Evolutionary conservation across 2,329 filamentous ascomycete species (phyloP).

Genomic region (Fusarium robinianum): DNA sequence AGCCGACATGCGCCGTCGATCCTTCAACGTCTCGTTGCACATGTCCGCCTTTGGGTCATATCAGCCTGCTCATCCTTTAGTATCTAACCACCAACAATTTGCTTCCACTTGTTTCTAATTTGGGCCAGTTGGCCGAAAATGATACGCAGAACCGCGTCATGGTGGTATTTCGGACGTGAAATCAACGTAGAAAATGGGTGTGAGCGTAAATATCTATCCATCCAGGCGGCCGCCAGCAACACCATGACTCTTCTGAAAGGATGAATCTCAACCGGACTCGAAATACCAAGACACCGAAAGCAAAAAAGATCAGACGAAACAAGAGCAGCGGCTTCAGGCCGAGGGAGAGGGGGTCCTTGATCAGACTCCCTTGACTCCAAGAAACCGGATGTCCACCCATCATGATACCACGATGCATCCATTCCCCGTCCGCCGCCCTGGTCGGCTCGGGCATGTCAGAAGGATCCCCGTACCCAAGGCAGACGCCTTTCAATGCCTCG

Average conservation of each 20-base stretch:
- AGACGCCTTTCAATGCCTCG: too few species aligned
- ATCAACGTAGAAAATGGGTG: conserved; percentile 12
- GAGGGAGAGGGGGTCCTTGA: too few species aligned
- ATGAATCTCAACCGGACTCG: conserved; percentile 8
- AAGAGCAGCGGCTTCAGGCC: too few species aligned
- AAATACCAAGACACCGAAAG: too few species aligned
- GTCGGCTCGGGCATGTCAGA: too few species aligned
- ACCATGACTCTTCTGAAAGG: not conserved
- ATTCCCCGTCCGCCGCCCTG: too few species aligned
- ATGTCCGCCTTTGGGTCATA: not conserved
- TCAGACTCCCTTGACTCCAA: too few species aligned
- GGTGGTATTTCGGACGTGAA: conserved; percentile 19
- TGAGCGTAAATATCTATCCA: conserved; percentile 1
- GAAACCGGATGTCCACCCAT: too few species aligned
- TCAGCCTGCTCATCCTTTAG: too few species aligned
- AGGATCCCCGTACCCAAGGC: not conserved
- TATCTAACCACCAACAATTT: too few species aligned
- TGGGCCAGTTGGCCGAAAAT: not conserved
- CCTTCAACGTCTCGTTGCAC: not conserved
- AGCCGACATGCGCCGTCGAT: not conserved
- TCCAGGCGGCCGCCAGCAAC: not conserved
- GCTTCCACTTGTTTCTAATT: not conserved
- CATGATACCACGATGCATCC: too few species aligned
- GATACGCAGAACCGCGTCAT: not conserved
- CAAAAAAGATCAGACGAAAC: too few species aligned